Percentiles rank a stretch among this genome's conserved stretches.
Evolutionary conservation across 2,329 filamentous ascomycete genomes (phyloP).

Genomic region (Botrytis sinoallii): DNA sequence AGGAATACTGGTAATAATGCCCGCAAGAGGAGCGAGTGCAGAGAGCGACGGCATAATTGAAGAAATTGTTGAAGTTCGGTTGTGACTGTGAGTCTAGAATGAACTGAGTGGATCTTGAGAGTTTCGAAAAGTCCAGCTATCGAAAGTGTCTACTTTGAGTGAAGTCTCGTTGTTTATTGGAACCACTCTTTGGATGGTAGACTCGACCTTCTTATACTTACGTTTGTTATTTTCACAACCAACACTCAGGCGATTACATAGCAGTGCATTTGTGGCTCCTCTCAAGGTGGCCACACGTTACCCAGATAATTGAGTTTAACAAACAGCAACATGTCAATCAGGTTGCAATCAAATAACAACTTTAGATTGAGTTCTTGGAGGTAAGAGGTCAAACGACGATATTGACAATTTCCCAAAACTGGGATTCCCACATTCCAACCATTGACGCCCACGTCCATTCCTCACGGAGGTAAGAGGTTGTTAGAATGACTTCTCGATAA

Average conservation of each 20-base stretch:
- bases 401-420: neutral
- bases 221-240: neutral
- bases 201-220: neutral
- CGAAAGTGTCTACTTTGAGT: neutral
- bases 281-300: neutral
- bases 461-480: conserved; percentile 1
- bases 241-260: neutral
- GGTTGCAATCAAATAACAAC: neutral
- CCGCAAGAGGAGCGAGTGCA: conserved; percentile 27
- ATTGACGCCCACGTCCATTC: neutral
- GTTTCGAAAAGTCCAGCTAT: neutral
- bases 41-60: neutral
- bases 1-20: conserved; percentile 37
- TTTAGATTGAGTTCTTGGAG: neutral
- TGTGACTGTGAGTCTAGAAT: neutral
- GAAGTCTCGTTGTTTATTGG: neutral
- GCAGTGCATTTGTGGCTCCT: neutral
- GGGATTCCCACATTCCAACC: neutral
- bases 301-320: neutral
- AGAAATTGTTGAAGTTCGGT: neutral
- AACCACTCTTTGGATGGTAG: neutral
- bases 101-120: neutral
- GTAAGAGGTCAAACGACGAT: conserved; percentile 5
- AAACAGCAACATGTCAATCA: neutral
- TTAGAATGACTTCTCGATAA: neutral